These are phyloP conservation scores for Talaromyces piceae DNA, from an alignment of 2,329 filamentous ascomycete genomes.

Conservation along the genomic window DNA sequence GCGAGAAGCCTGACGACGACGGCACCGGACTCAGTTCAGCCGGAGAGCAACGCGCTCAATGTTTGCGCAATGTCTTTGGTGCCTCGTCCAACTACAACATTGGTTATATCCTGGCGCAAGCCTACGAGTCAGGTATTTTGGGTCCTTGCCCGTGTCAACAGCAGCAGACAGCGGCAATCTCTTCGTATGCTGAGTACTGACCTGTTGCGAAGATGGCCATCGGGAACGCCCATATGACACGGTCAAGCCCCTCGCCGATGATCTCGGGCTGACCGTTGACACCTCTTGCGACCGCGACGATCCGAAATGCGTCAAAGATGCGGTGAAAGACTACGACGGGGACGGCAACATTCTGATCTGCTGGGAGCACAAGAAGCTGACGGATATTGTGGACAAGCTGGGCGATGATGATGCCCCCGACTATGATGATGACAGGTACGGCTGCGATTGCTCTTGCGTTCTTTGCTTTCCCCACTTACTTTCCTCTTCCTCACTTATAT, in stretches of 20 bases:
- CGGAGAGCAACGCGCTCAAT: constrained; percentile 52
- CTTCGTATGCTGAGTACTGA: not conserved
- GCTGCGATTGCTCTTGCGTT: too few relatives aligned
- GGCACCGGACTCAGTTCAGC: constrained; percentile 44
- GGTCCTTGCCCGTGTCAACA: too few relatives aligned
- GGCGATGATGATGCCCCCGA: constrained; percentile 44
- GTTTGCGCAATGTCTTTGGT: constrained; percentile 52
- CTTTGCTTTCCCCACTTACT: constrained; percentile 10
- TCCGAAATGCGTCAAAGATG: constrained; percentile 45
- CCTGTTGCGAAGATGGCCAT: constrained; percentile 37
- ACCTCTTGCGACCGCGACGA: constrained; percentile 51
- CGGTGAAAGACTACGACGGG: constrained; percentile 42
- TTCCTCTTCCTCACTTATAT: not conserved
- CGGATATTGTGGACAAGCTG: constrained; percentile 45
- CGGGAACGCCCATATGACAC: constrained; percentile 50
- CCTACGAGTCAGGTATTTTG: constrained; percentile 42
- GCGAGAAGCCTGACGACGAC: constrained; percentile 50
- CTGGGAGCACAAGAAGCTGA: constrained; percentile 52
- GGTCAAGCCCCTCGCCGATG: constrained; percentile 48
- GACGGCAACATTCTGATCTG: constrained; percentile 54
- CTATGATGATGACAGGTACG: constrained; percentile 44
- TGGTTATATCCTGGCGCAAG: constrained; percentile 52
- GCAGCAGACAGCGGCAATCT: too few relatives aligned
- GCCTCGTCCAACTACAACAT: constrained; percentile 47
- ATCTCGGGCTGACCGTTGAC: constrained; percentile 50